Percentiles rank a stretch among this genome's conserved stretches.
Conservation (phyloP, 768 basidiomycete species). For the Leccinum uliginosum region DNA sequence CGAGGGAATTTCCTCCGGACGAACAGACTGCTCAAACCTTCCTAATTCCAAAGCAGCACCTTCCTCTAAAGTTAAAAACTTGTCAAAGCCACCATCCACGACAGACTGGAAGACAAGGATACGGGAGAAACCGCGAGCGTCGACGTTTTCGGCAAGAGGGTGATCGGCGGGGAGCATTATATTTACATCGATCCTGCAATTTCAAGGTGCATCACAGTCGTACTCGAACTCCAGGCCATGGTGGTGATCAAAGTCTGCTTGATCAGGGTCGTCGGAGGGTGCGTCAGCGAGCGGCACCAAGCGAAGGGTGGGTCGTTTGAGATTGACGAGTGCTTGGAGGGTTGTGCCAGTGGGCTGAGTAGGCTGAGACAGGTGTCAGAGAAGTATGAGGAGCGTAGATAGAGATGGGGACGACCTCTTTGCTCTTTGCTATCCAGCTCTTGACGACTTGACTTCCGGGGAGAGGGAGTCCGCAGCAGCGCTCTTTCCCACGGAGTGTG, state of each 20-base stretch:
- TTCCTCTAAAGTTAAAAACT: slow-evolving; percentile 66
- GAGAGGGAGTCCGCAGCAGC: slow-evolving; percentile 66
- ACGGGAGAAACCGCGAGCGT: slow-evolving; percentile 24
- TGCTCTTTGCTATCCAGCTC: slow-evolving; percentile 82
- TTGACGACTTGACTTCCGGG: slow-evolving; percentile 76
- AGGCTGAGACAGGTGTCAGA: slow-evolving; percentile 39
- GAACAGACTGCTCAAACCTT: slow-evolving; percentile 49
- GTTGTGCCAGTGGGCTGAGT: slow-evolving; percentile 89
- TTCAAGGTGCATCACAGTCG: slow-evolving; percentile 86
- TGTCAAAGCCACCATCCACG: slow-evolving; percentile 81
- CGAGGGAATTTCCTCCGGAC: neutral
- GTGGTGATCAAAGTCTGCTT: slow-evolving; percentile 50
- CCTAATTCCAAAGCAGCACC: slow-evolving; percentile 81
- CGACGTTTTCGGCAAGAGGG: slow-evolving; percentile 44
- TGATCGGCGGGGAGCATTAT: slow-evolving; percentile 67
- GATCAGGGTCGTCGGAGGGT: slow-evolving; percentile 42
- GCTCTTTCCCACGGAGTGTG: slow-evolving; percentile 58
- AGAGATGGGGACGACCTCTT: slow-evolving; percentile 53
- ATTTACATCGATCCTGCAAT: slow-evolving; percentile 75
- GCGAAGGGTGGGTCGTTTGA: slow-evolving; percentile 84
- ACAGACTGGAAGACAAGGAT: slow-evolving; percentile 42
- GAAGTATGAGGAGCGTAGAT: neutral
- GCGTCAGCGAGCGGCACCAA: slow-evolving; percentile 58
- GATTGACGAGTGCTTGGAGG: slow-evolving; percentile 89
- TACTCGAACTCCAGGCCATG: slow-evolving; percentile 89